Percentiles rank a stretch among this genome's conserved stretches.
Conservation (phyloP, 371 early-diverging fungal species). For the Lichtheimia corymbifera region DNA sequence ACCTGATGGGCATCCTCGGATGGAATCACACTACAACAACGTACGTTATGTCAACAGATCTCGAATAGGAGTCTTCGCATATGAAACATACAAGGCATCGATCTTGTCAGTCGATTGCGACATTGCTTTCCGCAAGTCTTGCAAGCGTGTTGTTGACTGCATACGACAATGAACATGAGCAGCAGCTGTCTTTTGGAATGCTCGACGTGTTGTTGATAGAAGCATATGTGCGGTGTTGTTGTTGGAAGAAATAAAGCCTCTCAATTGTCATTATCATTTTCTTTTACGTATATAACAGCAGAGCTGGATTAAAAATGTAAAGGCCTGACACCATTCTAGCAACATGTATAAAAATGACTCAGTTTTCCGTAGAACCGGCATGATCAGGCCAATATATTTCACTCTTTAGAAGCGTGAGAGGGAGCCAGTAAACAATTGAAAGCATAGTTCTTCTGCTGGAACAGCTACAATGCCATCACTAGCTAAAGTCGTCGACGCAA, state of each 20-base stretch:
- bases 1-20: conserved; percentile 96
- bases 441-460: conserved; percentile 10
- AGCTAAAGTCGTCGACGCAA: conserved; percentile 6
- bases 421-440: conserved; percentile 17
- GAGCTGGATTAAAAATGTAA: background rate
- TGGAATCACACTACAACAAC: conserved; percentile 65
- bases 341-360: conserved; percentile 7
- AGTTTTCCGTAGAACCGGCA: conserved; percentile 15
- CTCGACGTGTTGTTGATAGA: no score
- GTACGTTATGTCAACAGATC: no score
- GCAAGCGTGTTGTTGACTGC: conserved; percentile 36
- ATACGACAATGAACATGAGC: no score
- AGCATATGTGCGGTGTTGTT: no score
- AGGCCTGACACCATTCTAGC: conserved; percentile 2
- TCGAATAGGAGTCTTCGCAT: background rate
- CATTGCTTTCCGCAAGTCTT: conserved; percentile 76
- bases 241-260: no score
- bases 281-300: no score
- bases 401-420: conserved; percentile 17
- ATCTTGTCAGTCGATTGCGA: conserved; percentile 57
- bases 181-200: no score
- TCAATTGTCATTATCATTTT: no score
- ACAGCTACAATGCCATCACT: conserved; percentile 5
- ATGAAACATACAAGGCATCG: conserved; percentile 68
- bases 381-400: conserved; percentile 9